These are phyloP conservation scores for Abrus precatorius DNA, from an alignment of 306 rosid genomes.

Conservation along the genomic window DNA sequence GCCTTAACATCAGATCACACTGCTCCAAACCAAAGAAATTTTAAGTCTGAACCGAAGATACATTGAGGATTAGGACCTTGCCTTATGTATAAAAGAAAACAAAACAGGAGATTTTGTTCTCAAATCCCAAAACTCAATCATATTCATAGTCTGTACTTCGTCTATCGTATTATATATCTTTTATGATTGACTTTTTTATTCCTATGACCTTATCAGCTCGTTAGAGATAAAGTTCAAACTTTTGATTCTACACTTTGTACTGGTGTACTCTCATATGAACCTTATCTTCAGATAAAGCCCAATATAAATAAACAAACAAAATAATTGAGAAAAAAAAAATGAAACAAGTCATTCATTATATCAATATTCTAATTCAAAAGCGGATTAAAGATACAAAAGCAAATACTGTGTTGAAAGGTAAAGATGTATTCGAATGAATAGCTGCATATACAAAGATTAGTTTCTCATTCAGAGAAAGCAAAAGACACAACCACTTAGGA, in stretches of 20 bases:
- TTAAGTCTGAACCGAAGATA: background rate
- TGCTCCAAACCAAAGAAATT: background rate
- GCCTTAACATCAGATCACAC: background rate
- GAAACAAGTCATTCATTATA: background rate
- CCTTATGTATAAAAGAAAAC: background rate
- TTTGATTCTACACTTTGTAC: background rate
- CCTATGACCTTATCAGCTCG: background rate
- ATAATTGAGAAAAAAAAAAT: background rate
- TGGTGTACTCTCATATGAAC: background rate
- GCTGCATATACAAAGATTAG: background rate
- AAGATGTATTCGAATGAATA: background rate
- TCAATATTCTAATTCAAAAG: slow-evolving; percentile 8
- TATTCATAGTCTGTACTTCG: background rate
- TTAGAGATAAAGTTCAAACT: background rate
- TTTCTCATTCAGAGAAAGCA: background rate
- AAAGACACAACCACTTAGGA: background rate
- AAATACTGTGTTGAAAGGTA: background rate
- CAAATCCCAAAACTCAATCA: background rate
- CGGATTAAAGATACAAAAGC: background rate
- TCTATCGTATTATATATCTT: background rate
- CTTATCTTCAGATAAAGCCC: background rate
- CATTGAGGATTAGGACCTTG: background rate
- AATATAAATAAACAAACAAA: background rate
- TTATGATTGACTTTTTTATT: background rate
- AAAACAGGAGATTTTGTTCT: background rate